Base-by-base conservation (phyloP, 2,329 filamentous ascomycete species). In the Hysterium pulicare region DNA sequence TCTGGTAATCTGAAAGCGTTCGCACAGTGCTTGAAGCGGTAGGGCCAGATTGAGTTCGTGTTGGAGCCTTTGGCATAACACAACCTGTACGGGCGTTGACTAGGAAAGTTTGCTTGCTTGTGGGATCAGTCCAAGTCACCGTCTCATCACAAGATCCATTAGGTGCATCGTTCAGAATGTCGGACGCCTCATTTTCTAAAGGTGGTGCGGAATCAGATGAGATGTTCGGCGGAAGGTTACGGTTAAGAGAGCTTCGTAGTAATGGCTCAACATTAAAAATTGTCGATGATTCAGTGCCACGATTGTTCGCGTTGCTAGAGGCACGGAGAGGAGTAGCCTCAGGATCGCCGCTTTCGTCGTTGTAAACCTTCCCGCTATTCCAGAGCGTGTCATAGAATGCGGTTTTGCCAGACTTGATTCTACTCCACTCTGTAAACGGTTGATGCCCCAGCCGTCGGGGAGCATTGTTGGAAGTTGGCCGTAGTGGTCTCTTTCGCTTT, bases 101-200 rank as follows among this genome's bases (percentile, higher is more conserved):
- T 2, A 69, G 42, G 34, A 72, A 73, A 1, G 51, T 68, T 44
- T 75, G 66, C 48, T 74, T 76, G 1, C 79, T 86, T 7, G 66
- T 54, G 0, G 83, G 82, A 51, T 89, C 79, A 1, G 69, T 71
- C 85, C 85, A 89, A 13, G 65, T 45, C 0, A 80, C 58, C 0
- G 66, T 60, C n/a, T 58, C 57, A n/a, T n/a, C n/a, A n/a, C n/a
- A n/a, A n/a, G n/a, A n/a, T n/a, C n/a, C n/a, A n/a, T n/a, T n/a
- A n/a, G n/a, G n/a, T n/a, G n/a, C n/a, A 37, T 71, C 70, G 28
- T 54, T 34, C 17, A 42, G 42, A 3, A 42, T 8, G 8, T 33
- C 40, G 11, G 33, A 16, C n/a, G 26, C 15, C 13, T 42, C 20
- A 31, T 30, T 17, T 13, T 21, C 30, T 15, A 10, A n/a, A 13